Evolutionary conservation across 208 protist genomes (phyloP).

Genomic region (Leishmania lainsoni): DNA sequence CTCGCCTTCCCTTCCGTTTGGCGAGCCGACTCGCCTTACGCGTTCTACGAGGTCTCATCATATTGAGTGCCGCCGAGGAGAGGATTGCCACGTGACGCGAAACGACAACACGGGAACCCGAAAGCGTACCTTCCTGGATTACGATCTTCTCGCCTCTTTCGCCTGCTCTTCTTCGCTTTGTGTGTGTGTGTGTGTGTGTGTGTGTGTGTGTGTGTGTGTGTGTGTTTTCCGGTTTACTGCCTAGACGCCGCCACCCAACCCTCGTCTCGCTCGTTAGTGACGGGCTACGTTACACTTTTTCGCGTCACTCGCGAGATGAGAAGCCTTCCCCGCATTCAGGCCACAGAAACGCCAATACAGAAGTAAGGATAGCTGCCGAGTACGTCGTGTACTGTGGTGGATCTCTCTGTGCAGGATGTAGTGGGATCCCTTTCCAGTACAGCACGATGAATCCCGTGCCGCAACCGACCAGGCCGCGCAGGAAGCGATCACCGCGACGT

Average conservation of each 20-base stretch:
- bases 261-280: background rate
- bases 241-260: background rate
- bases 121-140: background rate
- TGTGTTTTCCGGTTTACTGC: background rate
- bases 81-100: background rate
- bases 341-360: background rate
- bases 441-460: background rate
- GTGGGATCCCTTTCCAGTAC: background rate
- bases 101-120: background rate
- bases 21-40: background rate
- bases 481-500: background rate
- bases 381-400: background rate
- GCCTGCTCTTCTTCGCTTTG: background rate
- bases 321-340: background rate
- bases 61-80: background rate
- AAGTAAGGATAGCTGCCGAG: background rate
- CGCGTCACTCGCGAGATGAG: background rate
- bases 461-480: background rate
- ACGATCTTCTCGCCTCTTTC: background rate
- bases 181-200: background rate
- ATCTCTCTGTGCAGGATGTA: background rate
- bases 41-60: background rate
- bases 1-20: background rate
- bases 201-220: no score
- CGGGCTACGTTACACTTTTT: background rate